Evolutionary conservation across 2,329 filamentous ascomycete species (phyloP).

Genomic region (Chaetoscypha palmicola): DNA sequence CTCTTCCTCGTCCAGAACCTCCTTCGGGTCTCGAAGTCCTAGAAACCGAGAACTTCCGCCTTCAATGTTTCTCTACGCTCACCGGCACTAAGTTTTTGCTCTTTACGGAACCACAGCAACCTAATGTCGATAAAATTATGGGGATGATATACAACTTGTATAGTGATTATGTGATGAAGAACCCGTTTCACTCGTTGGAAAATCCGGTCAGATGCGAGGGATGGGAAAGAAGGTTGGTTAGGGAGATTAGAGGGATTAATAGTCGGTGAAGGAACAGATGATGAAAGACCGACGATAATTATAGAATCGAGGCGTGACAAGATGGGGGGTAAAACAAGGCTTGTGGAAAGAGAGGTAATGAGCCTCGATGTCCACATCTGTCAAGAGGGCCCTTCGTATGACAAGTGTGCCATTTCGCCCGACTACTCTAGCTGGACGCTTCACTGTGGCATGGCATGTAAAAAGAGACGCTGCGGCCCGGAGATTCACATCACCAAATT

Average conservation of each 20-base stretch:
- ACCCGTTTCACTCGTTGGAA: conserved; percentile 95
- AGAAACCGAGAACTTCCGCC: conserved; percentile 86
- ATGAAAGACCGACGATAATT: neutral
- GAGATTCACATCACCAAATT: too few relatives aligned
- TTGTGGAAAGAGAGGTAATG: too few relatives aligned
- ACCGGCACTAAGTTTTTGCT: conserved; percentile 94
- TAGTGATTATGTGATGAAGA: conserved; percentile 98
- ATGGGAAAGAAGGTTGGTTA: conserved; percentile 80
- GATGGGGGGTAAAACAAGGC: too few relatives aligned
- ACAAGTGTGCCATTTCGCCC: too few relatives aligned
- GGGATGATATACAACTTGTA: conserved; percentile 89
- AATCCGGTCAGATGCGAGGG: conserved; percentile 96
- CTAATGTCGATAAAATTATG: conserved; percentile 79
- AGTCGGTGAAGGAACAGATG: conserved; percentile 41
- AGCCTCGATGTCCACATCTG: too few relatives aligned
- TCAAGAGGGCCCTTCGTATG: too few relatives aligned
- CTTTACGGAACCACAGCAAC: conserved; percentile 69
- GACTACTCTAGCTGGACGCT: too few relatives aligned
- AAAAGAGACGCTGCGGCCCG: too few relatives aligned
- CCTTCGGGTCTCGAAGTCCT: conserved; percentile 83
- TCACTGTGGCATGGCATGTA: neutral
- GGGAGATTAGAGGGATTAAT: conserved; percentile 70
- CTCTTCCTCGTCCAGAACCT: conserved; percentile 51
- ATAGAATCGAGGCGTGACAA: neutral
- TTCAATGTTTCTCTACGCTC: conserved; percentile 92